Evolutionary conservation across 805 yeast genomes (phyloP), one percentile per base, ranked within the genome.

Genomic region (Komagataella pastoris): DNA sequence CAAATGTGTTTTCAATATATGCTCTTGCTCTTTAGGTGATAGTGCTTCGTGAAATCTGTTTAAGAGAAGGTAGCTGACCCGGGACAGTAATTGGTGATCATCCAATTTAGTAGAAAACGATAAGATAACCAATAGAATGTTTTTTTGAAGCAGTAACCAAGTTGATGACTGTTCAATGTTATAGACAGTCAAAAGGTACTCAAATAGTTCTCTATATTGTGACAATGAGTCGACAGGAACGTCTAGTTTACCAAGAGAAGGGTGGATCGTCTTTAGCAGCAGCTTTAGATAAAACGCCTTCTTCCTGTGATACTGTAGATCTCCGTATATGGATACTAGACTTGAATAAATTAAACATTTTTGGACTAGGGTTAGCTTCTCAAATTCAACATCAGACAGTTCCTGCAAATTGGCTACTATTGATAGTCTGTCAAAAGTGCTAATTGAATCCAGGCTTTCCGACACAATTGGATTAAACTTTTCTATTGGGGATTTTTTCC

Each of bases 201-300:
- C 50, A 23, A 17, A 53, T 46, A 14, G 50, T 30, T 30, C 40
- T 30, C 40, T 10, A 30, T 30, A 14, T 10, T 30, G 14, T 30
- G 14, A 10, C 40, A 30, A 30, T 30, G 40, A 8, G 14, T 30
- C 40, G 23, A 21, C 23, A 10, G 40, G 40, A 30, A 30, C 44
- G 19, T 36, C 48, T 44, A 40, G 24, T n/a, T 48, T 51, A 40
- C 63, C 61, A 8, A 73, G 53, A 30, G 71, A 69, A 0, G 82
- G 75, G 2, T 72, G 60, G 8, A 82, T 59, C 2, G 78, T 66
- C 6, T 76, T 74, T 23, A 90, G 65, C 30, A 89, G 65, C n/a
- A 80, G 76, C 47, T 89, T 74, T 3, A 88, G 64, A 44, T 85
- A 73, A 55, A 90, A 80, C 0, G 86, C 79, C 56, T 80, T 74